Percentiles rank a stretch among this genome's conserved stretches.
phyloP scores from a whole-genome alignment of 352 stramenopile genomes.

The Aphanomyces stellatus region DNA sequence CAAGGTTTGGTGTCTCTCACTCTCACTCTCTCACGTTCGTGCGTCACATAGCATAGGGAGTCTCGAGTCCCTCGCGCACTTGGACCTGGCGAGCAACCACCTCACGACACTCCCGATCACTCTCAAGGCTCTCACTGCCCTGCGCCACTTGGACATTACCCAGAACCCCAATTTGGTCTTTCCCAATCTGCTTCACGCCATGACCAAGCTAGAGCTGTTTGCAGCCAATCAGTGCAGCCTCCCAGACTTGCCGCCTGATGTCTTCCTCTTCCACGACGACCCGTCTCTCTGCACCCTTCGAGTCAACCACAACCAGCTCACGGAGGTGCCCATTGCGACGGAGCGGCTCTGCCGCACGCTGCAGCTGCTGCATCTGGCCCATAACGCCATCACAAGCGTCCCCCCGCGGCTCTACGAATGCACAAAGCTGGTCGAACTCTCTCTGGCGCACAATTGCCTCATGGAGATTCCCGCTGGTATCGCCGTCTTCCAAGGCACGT shows the following conservation, averaged over 20 bases:
- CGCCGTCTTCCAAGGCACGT: slow-evolving; percentile 36
- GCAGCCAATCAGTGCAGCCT: not conserved
- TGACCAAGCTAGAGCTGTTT: not conserved
- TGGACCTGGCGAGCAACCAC: slow-evolving; percentile 30
- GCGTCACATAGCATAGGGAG: slow-evolving; percentile 1
- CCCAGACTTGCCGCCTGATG: not conserved
- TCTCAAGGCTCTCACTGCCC: slow-evolving; percentile 32
- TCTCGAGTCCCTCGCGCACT: not conserved
- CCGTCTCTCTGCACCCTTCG: not conserved
- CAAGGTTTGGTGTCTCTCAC: no score
- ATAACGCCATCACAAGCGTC: slow-evolving; percentile 25
- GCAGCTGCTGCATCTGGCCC: slow-evolving; percentile 25
- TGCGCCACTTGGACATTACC: slow-evolving; percentile 32
- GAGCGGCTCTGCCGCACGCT: slow-evolving; percentile 44
- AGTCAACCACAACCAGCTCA: slow-evolving; percentile 36
- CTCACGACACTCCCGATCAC: slow-evolving; percentile 32
- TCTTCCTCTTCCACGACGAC: not conserved
- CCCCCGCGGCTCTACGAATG: slow-evolving; percentile 1
- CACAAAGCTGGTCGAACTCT: slow-evolving; percentile 31
- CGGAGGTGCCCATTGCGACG: slow-evolving; percentile 26
- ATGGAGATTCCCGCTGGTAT: slow-evolving; percentile 35
- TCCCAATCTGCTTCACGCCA: slow-evolving; percentile 16
- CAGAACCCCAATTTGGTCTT: slow-evolving; percentile 40
- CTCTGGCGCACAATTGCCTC: slow-evolving; percentile 36
- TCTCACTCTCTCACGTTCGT: not conserved